Conservation (phyloP, 163 green algal genomes). For the Chlorella variabilis region DNA sequence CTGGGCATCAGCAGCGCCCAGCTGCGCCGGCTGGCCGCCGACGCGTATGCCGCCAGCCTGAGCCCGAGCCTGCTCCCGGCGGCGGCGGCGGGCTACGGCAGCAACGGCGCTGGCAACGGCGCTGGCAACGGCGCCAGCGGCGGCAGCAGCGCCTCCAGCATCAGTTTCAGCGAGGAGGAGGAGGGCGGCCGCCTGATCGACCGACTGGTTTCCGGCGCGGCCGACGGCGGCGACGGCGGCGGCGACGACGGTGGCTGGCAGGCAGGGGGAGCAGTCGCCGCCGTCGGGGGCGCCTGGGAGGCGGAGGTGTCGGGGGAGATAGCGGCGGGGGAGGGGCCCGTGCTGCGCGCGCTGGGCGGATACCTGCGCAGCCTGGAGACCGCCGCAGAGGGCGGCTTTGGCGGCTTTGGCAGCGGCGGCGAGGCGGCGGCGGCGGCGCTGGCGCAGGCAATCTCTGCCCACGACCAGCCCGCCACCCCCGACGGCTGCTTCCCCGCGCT, state of each 20-base stretch:
- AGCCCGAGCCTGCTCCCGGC: slow-evolving; percentile 5
- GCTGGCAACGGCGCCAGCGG: background rate
- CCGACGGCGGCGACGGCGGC: no score
- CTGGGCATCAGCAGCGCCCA: background rate
- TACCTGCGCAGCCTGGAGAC: slow-evolving; percentile 40
- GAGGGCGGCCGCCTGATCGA: background rate
- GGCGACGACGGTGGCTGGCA: background rate
- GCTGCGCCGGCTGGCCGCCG: slow-evolving; percentile 13
- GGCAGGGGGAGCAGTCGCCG: background rate
- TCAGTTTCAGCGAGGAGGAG: slow-evolving; percentile 26
- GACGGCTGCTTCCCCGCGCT: slow-evolving; percentile 75
- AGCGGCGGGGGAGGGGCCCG: slow-evolving; percentile 37
- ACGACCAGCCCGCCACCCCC: slow-evolving; percentile 48
- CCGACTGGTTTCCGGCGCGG: background rate
- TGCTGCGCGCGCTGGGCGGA: slow-evolving; percentile 9
- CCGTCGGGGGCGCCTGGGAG: slow-evolving; percentile 13
- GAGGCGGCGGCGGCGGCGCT: slow-evolving; percentile 8
- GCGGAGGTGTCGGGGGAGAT: slow-evolving; percentile 33
- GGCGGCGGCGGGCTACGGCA: background rate
- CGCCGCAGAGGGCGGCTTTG: background rate
- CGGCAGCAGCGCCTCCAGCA: background rate
- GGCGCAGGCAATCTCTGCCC: slow-evolving; percentile 3
- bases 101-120: background rate
- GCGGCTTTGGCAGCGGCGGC: background rate
- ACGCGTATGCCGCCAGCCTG: background rate